phyloP scores from a whole-genome alignment of 176 grass and related monocot species.

The Ananas comosus region DNA sequence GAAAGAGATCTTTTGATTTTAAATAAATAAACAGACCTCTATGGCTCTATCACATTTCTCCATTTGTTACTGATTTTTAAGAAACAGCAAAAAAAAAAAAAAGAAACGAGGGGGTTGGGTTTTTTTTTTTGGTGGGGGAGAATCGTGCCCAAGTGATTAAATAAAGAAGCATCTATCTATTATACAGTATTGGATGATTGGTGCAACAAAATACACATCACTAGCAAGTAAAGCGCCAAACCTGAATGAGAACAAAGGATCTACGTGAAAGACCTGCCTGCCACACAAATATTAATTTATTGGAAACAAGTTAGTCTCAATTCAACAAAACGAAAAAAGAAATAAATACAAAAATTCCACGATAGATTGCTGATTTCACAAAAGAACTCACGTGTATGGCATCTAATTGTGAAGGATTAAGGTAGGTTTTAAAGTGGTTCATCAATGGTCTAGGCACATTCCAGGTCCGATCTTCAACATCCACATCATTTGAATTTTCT shows the following conservation, averaged over 20 bases:
- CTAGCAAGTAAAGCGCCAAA: conserved; percentile 25
- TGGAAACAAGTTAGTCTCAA: conserved; percentile 1
- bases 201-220: background rate
- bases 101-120: too few relatives aligned
- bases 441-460: conserved; percentile 77
- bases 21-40: too few relatives aligned
- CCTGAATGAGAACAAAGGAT: conserved; percentile 96
- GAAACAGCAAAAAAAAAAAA: too few relatives aligned
- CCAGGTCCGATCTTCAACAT: conserved; percentile 61
- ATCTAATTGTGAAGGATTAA: conserved; percentile 83
- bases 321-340: background rate
- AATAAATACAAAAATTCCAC: background rate
- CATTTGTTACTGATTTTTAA: too few relatives aligned
- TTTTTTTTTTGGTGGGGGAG: too few relatives aligned
- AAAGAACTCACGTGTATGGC: conserved; percentile 69
- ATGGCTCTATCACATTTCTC: too few relatives aligned
- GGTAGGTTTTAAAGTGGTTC: conserved; percentile 73
- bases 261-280: conserved; percentile 94
- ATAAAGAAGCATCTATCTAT: background rate
- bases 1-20: too few relatives aligned
- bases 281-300: conserved; percentile 23
- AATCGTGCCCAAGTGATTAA: too few relatives aligned
- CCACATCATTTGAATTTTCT: conserved; percentile 37
- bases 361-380: background rate
- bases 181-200: background rate